These are phyloP conservation scores for Vanderwaltozyma yarrowii DNA, from an alignment of 805 yeast genomes.

Conservation along the genomic window DNA sequence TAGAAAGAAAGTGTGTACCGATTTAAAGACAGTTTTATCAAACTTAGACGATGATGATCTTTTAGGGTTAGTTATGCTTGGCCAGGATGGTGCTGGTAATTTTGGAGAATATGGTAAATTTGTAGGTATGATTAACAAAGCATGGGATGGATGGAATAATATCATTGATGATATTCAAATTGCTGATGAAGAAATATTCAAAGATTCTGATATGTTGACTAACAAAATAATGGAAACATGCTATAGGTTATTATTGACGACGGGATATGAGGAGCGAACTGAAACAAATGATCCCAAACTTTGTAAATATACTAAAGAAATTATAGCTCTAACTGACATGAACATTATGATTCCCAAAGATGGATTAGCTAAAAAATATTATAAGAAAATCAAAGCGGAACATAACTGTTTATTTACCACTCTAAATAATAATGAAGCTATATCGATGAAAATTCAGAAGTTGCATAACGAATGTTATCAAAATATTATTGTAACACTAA, in stretches of 20 bases:
- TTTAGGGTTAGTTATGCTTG: constrained; percentile 40
- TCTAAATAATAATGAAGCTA: background rate
- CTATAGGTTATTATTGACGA: constrained; percentile 8
- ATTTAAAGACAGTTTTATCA: constrained; percentile 22
- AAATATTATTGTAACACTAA: background rate
- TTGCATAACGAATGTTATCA: constrained; percentile 1
- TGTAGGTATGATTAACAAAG: constrained; percentile 35
- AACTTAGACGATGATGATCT: constrained; percentile 31
- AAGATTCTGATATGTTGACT: constrained; percentile 9
- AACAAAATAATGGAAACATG: constrained; percentile 17
- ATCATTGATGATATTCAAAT: constrained; percentile 32
- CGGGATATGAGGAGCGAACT: background rate
- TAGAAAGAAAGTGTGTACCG: constrained; percentile 14
- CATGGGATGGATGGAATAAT: constrained; percentile 43
- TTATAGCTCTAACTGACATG: background rate
- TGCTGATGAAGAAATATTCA: constrained; percentile 10
- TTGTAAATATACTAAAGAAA: background rate
- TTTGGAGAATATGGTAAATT: constrained; percentile 32
- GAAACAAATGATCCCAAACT: background rate
- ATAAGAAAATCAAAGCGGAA: background rate
- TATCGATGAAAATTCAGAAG: background rate
- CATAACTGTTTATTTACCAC: background rate
- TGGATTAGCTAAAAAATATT: background rate
- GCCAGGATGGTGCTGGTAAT: constrained; percentile 34
- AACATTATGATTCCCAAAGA: background rate